Evolutionary conservation across 495 filamentous ascomycete genomes (phyloP).

Genomic region (Trichocladium uniseriatum): DNA sequence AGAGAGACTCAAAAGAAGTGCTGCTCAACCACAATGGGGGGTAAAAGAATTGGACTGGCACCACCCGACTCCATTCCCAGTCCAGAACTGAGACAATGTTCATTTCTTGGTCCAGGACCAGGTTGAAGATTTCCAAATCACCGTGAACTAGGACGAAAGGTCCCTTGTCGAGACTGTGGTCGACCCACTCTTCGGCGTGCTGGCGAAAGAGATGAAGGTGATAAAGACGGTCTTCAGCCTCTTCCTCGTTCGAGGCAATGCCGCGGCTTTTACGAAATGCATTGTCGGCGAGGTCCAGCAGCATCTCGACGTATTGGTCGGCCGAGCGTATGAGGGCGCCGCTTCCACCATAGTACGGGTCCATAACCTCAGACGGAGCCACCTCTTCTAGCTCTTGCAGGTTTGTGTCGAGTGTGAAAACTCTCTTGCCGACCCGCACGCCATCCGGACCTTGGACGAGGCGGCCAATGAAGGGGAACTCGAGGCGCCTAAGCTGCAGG

Average conservation of each 20-base stretch:
- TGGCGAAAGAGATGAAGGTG: slow-evolving; percentile 17
- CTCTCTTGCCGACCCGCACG: slow-evolving; percentile 18
- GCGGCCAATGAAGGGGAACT: slow-evolving; percentile 24
- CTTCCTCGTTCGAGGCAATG: too few relatives aligned
- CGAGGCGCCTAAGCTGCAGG: slow-evolving; percentile 24
- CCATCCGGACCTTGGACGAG: slow-evolving; percentile 12
- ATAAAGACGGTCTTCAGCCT: slow-evolving; percentile 6
- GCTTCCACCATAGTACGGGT: slow-evolving; percentile 8
- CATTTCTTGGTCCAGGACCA: slow-evolving; percentile 22
- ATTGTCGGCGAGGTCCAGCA: too few relatives aligned
- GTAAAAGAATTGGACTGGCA: slow-evolving; percentile 22
- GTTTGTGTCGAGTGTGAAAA: slow-evolving; percentile 21
- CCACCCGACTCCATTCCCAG: slow-evolving; percentile 27
- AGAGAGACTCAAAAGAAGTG: neutral
- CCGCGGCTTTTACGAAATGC: too few relatives aligned
- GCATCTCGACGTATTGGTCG: slow-evolving; percentile 10
- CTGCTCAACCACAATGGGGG: slow-evolving; percentile 20
- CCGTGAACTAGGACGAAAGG: slow-evolving; percentile 25
- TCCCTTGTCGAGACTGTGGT: slow-evolving; percentile 17
- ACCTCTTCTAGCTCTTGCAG: slow-evolving; percentile 22
- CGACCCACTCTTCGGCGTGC: slow-evolving; percentile 16
- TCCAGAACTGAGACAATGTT: slow-evolving; percentile 24
- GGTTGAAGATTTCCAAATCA: slow-evolving; percentile 22
- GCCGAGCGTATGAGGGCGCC: slow-evolving; percentile 12
- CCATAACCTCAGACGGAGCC: slow-evolving; percentile 12